Evolutionary conservation across 257 asterid species (phyloP), one percentile per base, ranked within the genome.

Genomic region (Ajuga chamaepitys): DNA sequence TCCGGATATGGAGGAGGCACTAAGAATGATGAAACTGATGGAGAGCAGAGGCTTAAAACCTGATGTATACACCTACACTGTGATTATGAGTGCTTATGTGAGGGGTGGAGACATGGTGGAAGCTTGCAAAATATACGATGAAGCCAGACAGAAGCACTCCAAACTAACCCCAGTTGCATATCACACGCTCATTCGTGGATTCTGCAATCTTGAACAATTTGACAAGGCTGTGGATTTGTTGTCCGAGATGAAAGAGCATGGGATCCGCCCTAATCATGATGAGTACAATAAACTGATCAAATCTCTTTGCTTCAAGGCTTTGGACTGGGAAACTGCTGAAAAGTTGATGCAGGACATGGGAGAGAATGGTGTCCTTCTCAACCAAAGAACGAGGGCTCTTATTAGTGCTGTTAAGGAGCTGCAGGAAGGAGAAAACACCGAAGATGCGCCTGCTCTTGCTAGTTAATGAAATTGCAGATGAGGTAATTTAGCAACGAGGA

Each of bases 1-100:
- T 3, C 92, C 87, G 16, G 85, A 86, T 24, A 71, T 78, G 83
- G 84, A 77, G 37, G 99, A 80, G 72, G 88, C 99, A 9, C 32
- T 26, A 71, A 75, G 74, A 22, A 48, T 78, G 28, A 58, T 73
- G 82, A 74, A 74, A 40, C 50, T 83, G 70, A 86, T 89, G 91
- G 85, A 86, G 83, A 77, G 40, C 52, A 77, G 95, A 67, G 97
- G 99, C 71, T 78, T 93, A 54, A 85, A 86, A 74, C 96, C 96
- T 7, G 98, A 85, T 73, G 76, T 89, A 6, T 89, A 81, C 83
- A 84, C 95, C 34, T 93, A 87, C 56, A 74, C 74, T 66, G 95
- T 86, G 70, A 74, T 93, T 48, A 78, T 93, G 82, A 83, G 92
- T 62, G 92, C 88, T 62, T 86, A 80, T 72, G 79, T 75, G 1